Conservation (phyloP, 495 filamentous ascomycete species). For the Xylaria longipes region DNA sequence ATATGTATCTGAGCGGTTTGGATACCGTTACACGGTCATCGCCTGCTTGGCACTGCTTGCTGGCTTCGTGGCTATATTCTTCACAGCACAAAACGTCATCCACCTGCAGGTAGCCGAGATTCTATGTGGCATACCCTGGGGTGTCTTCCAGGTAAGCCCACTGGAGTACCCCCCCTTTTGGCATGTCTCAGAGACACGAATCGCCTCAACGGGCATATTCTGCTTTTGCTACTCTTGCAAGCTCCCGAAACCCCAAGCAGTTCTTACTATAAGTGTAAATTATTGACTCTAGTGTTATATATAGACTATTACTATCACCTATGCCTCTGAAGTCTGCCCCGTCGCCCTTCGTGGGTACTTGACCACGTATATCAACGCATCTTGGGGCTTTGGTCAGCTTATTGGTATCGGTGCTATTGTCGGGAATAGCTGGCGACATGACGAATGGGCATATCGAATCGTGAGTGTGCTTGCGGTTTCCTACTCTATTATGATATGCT, state of each 20-base stretch:
- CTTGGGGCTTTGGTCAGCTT: slow-evolving; percentile 80
- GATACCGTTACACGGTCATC: slow-evolving; percentile 75
- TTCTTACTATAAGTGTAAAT: too few relatives aligned
- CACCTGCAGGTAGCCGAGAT: slow-evolving; percentile 76
- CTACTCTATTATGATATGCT: slow-evolving; percentile 7
- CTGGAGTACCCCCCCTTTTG: too few relatives aligned
- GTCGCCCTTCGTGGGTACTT: slow-evolving; percentile 74
- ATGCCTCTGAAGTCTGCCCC: slow-evolving; percentile 81
- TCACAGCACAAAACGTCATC: slow-evolving; percentile 74
- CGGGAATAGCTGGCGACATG: slow-evolving; percentile 55
- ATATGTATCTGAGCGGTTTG: slow-evolving; percentile 75
- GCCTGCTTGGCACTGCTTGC: slow-evolving; percentile 67
- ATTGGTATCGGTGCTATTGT: slow-evolving; percentile 78
- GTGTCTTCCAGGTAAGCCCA: slow-evolving; percentile 80
- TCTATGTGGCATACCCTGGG: slow-evolving; percentile 78
- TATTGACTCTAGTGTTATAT: too few relatives aligned
- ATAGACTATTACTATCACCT: slow-evolving; percentile 79
- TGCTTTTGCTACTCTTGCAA: too few relatives aligned
- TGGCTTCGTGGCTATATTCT: slow-evolving; percentile 78
- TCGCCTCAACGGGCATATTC: too few relatives aligned
- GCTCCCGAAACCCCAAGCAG: too few relatives aligned
- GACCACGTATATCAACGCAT: slow-evolving; percentile 83
- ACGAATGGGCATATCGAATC: slow-evolving; percentile 70
- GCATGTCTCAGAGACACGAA: too few relatives aligned
- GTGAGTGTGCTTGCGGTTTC: slow-evolving; percentile 27